A percentile compares a stretch with the other conserved stretches of the same genome.
phyloP scores from a whole-genome alignment of 148 eudicot genomes.

The Rhododendron vialii region DNA sequence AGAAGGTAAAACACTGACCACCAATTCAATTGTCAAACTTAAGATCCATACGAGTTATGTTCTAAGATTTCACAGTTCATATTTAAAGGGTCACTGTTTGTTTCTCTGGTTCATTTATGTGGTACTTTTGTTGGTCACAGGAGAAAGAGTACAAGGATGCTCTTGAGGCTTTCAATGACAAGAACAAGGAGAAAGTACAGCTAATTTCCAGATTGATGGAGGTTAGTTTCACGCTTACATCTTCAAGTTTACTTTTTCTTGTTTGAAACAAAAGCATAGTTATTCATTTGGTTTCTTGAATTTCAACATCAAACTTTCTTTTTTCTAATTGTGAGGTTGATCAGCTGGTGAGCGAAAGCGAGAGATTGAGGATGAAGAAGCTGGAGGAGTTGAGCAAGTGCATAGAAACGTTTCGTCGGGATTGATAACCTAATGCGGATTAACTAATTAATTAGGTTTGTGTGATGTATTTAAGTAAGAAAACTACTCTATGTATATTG shows the following conservation, averaged over 20 bases:
- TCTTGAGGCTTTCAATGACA: constrained; percentile 70
- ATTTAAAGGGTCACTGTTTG: background rate
- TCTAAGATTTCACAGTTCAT: background rate
- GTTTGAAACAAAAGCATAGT: background rate
- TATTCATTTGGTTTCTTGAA: background rate
- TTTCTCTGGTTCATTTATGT: background rate
- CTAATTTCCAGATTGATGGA: constrained; percentile 76
- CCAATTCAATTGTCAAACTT: background rate
- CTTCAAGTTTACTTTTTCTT: background rate
- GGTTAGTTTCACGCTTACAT: constrained; percentile 32
- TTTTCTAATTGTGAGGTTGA: constrained; percentile 1
- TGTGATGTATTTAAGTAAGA: constrained; percentile 53
- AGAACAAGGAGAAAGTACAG: constrained; percentile 82
- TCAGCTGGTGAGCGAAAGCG: constrained; percentile 89
- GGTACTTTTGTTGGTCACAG: constrained; percentile 26
- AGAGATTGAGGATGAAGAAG: constrained; percentile 79
- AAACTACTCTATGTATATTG: constrained; percentile 22
- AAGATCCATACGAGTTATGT: background rate
- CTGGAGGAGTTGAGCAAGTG: constrained; percentile 90
- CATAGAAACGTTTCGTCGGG: constrained; percentile 48
- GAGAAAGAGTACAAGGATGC: constrained; percentile 80
- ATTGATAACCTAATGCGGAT: constrained; percentile 8
- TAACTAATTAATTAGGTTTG: constrained; percentile 44
- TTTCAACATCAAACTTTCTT: background rate
- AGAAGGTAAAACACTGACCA: constrained; percentile 56